Evolutionary conservation across 495 filamentous ascomycete species (phyloP), one percentile per base, ranked within the genome.

Genomic region (Hypoxylon subgilvum): DNA sequence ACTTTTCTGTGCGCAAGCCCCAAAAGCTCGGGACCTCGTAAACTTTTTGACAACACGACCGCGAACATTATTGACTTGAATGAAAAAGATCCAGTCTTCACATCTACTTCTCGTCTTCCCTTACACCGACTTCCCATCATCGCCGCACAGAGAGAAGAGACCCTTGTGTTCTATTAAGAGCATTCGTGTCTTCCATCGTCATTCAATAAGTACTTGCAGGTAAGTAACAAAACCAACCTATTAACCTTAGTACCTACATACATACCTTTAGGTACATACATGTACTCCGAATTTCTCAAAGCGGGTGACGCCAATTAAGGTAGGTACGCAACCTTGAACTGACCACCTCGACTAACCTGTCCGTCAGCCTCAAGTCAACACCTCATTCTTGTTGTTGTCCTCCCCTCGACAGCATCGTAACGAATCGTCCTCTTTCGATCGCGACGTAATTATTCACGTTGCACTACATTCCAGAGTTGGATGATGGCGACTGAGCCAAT

Each of bases 401-500:
- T 35, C 45, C 31, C 14, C 42, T 34, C 34, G 25, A 41, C 19
- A 48, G 23, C 22, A 46, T 54, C 53, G 52, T 48, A 48, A 52
- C 48, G 21, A 16, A 44, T 52, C 36, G 34, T 50, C 25, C 41
- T 4, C n/a, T 47, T 66, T 57, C 36, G 52, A 66, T 66, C 57
- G 63, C 53, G 52, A 64, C 49, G 40, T 52, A 52, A 57, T 54
- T 53, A 57, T 9, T 38, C 45, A 58, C 39, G 43, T 64, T 58
- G 38, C 61, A 58, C 61, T 32, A 53, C 61, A 49, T 43, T 19
- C 58, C 54, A 8, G 21, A 54, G 61, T 51, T 58, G 61, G 61
- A 84, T 81, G 77, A 84, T 84, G 81, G 81, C 81, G 72, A 79
- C 79, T 72, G 79, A 79, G 76, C 78, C 75, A 75, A 74, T 73